A percentile compares a stretch with the other conserved stretches of the same genome.
Evolutionary conservation across 768 basidiomycete genomes (phyloP).

Genomic region (Termitomyces sp.): DNA sequence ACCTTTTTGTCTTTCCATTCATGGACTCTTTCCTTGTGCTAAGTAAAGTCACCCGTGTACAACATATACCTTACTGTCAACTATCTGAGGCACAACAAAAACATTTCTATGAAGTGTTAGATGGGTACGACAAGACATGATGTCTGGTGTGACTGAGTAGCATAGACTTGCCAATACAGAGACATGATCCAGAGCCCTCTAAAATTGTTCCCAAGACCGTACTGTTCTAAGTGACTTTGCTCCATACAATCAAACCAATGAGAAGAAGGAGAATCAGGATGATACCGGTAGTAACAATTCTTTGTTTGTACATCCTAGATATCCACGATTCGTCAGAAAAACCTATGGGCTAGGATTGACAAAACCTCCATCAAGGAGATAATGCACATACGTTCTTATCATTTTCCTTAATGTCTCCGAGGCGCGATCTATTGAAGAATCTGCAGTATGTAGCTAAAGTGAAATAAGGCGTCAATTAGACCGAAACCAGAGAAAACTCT

Average conservation of each 20-base stretch:
- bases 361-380: slow-evolving; percentile 11
- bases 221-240: slow-evolving; percentile 38
- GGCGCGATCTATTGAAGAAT: slow-evolving; percentile 86
- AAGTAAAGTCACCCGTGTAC: slow-evolving; percentile 12
- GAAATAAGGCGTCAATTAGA: background rate
- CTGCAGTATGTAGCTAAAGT: slow-evolving; percentile 75
- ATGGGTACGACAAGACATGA: background rate
- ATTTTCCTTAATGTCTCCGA: slow-evolving; percentile 92
- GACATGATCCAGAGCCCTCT: background rate
- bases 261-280: slow-evolving; percentile 81
- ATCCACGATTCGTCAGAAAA: slow-evolving; percentile 45
- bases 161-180: background rate
- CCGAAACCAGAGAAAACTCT: background rate
- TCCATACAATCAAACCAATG: slow-evolving; percentile 78
- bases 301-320: slow-evolving; percentile 95
- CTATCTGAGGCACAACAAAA: background rate
- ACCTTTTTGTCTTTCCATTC: slow-evolving; percentile 1
- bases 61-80: slow-evolving; percentile 15
- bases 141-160: background rate
- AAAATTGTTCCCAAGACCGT: background rate
- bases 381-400: slow-evolving; percentile 77
- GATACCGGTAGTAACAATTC: slow-evolving; percentile 82
- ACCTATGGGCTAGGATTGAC: slow-evolving; percentile 24
- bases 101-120: background rate
- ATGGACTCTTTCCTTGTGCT: background rate